Conservation (phyloP, 306 rosid genomes). For the Prunus mume region DNA sequence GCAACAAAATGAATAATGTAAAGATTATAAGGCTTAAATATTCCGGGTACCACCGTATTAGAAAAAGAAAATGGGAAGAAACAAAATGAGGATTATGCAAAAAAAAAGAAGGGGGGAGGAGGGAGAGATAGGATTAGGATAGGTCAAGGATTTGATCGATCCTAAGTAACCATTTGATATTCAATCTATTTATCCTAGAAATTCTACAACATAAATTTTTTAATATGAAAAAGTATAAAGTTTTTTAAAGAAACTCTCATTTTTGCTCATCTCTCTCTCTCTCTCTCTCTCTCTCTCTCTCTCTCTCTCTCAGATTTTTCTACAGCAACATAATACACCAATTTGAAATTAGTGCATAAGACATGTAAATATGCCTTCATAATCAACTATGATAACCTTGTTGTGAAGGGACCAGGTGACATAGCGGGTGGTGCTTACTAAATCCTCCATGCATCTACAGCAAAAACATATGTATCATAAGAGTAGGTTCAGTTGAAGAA, state of each 20-base stretch:
- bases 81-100: too few species aligned
- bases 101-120: too few species aligned
- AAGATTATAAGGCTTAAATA: not conserved
- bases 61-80: not conserved
- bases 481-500: slow-evolving; percentile 9
- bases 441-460: slow-evolving; percentile 93
- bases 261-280: too few species aligned
- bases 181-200: not conserved
- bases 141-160: too few species aligned
- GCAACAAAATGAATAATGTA: not conserved
- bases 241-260: too few species aligned
- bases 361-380: slow-evolving; percentile 12
- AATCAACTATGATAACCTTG: slow-evolving; percentile 56
- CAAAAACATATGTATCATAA: slow-evolving; percentile 18
- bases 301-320: not conserved
- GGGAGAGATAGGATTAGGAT: too few species aligned
- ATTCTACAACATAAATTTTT: not conserved
- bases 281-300: too few species aligned
- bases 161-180: too few species aligned
- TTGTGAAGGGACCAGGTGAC: slow-evolving; percentile 99
- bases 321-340: slow-evolving; percentile 1
- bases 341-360: slow-evolving; percentile 17
- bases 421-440: slow-evolving; percentile 93
- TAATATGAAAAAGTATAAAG: too few species aligned
- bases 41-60: not conserved